These are phyloP conservation scores for Xerocomus brunneocitrinus DNA, from an alignment of 768 basidiomycete genomes.

Conservation along the genomic window DNA sequence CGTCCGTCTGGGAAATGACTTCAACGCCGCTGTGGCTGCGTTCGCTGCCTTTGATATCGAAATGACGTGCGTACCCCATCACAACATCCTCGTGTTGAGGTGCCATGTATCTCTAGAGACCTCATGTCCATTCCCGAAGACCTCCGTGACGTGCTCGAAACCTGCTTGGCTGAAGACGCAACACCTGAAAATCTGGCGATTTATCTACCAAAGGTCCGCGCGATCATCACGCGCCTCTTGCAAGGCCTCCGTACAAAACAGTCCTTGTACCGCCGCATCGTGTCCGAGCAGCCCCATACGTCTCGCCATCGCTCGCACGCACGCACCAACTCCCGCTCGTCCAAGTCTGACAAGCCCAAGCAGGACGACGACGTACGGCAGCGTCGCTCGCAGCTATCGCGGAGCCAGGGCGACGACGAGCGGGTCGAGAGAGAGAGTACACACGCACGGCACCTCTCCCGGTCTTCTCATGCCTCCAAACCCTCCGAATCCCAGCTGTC, in stretches of 20 bases:
- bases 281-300: constrained; percentile 52
- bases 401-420: constrained; percentile 37
- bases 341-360: constrained; percentile 40
- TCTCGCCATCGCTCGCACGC: constrained; percentile 44
- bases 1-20: constrained; percentile 94
- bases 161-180: constrained; percentile 88
- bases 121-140: constrained; percentile 85
- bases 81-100: constrained; percentile 14
- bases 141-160: constrained; percentile 83
- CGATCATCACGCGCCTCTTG: constrained; percentile 88
- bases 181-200: constrained; percentile 77
- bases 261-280: constrained; percentile 74
- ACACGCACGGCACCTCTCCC: constrained; percentile 38
- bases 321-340: constrained; percentile 55
- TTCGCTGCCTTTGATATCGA: constrained; percentile 82
- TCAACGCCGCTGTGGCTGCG: constrained; percentile 88
- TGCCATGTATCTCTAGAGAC: constrained; percentile 51
- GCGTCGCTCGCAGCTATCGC: constrained; percentile 44
- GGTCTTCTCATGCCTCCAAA: constrained; percentile 38
- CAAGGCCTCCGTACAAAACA: constrained; percentile 93
- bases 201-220: constrained; percentile 86
- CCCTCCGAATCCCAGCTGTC: constrained; percentile 30
- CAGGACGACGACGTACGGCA: constrained; percentile 44
- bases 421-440: constrained; percentile 33
- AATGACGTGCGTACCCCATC: constrained; percentile 70